These are phyloP conservation scores for Pythium oligandrum DNA, from an alignment of 352 stramenopile genomes.

Conservation along the genomic window DNA sequence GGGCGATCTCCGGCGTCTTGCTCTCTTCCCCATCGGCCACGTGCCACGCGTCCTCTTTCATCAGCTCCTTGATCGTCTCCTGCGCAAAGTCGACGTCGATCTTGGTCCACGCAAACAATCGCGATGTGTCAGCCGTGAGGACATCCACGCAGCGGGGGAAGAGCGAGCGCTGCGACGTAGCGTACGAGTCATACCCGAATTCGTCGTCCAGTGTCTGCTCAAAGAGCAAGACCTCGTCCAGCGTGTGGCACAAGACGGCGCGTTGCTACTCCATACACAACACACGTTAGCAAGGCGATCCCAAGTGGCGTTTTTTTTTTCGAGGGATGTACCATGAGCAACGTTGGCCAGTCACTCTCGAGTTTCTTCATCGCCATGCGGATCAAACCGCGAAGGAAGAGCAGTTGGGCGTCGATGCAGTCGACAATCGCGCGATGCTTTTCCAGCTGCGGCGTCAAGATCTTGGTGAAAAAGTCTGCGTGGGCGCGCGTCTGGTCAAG, in stretches of 20 bases:
- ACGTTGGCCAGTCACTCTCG: slow-evolving; percentile 30
- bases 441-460: slow-evolving; percentile 46
- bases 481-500: slow-evolving; percentile 50
- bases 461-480: slow-evolving; percentile 29
- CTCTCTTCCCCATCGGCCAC: background rate
- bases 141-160: slow-evolving; percentile 65
- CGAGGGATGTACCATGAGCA: slow-evolving; percentile 29
- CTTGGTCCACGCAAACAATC: slow-evolving; percentile 66
- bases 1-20: slow-evolving; percentile 10
- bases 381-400: slow-evolving; percentile 52
- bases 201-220: slow-evolving; percentile 59
- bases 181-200: slow-evolving; percentile 55
- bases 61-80: slow-evolving; percentile 20
- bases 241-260: slow-evolving; percentile 49
- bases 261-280: slow-evolving; percentile 1
- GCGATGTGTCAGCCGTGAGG: slow-evolving; percentile 39
- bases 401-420: slow-evolving; percentile 55
- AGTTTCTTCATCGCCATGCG: slow-evolving; percentile 43
- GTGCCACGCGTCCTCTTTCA: slow-evolving; percentile 8
- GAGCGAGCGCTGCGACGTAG: slow-evolving; percentile 21
- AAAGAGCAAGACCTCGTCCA: slow-evolving; percentile 76
- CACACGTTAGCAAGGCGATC: no score
- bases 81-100: slow-evolving; percentile 53
- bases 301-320: no score
- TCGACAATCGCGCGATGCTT: slow-evolving; percentile 33